Evolutionary conservation across 192 early-diverging fungal species (phyloP).

Genomic region (Entophlyctis luteolus): DNA sequence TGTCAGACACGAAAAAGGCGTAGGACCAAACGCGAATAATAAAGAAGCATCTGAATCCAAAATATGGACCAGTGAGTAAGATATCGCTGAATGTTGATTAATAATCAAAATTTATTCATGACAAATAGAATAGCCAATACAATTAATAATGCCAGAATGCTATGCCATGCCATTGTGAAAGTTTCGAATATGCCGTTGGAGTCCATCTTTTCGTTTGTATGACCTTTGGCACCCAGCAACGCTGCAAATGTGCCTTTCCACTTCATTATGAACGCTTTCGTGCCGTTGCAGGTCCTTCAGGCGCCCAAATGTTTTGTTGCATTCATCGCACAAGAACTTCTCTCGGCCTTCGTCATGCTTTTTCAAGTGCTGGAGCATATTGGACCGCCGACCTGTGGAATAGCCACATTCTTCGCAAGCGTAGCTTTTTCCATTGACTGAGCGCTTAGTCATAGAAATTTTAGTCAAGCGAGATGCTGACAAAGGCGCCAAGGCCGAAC

Average conservation of each 20-base stretch:
- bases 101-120: no score
- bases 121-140: no score
- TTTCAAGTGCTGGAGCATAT: background rate
- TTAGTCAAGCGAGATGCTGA: no score
- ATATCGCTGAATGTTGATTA: slow-evolving; percentile 25
- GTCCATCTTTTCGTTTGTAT: slow-evolving; percentile 18
- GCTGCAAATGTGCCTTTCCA: background rate
- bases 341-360: background rate
- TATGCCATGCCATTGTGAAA: background rate
- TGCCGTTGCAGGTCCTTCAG: slow-evolving; percentile 7
- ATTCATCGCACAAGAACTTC: background rate
- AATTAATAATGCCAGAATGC: no score
- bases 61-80: slow-evolving; percentile 74
- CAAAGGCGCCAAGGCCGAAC: no score
- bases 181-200: slow-evolving; percentile 1
- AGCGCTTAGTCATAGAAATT: no score
- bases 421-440: no score
- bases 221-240: background rate
- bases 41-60: slow-evolving; percentile 76
- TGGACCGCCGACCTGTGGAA: no score
- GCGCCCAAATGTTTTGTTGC: background rate
- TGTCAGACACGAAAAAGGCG: slow-evolving; percentile 76
- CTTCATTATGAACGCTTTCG: background rate
- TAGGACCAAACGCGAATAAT: slow-evolving; percentile 79
- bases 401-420: no score